phyloP scores from a whole-genome alignment of 176 grass and related monocot genomes.

The Poa annua region DNA sequence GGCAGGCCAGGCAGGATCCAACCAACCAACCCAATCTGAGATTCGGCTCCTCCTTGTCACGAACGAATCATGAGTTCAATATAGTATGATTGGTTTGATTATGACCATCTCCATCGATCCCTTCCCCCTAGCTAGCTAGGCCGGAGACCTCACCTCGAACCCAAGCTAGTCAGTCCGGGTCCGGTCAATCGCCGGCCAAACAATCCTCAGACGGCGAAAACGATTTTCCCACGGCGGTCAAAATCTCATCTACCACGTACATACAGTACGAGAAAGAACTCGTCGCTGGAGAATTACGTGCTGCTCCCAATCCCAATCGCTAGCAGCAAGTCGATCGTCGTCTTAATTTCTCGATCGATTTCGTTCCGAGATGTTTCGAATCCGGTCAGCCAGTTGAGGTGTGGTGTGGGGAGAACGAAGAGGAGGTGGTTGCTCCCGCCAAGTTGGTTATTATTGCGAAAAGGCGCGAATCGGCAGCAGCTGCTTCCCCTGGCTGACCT shows the following conservation, averaged over 20 bases:
- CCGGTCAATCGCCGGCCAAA: constrained; percentile 44
- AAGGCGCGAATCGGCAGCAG: constrained; percentile 30
- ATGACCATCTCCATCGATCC: neutral
- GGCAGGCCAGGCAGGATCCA: constrained; percentile 27
- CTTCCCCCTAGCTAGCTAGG: too few species aligned
- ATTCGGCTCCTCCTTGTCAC: constrained; percentile 30
- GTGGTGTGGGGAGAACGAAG: neutral
- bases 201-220: neutral
- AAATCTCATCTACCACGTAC: neutral
- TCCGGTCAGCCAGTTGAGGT: neutral
- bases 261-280: neutral
- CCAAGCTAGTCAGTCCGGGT: neutral
- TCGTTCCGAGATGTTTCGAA: neutral
- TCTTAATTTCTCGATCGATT: neutral
- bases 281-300: neutral
- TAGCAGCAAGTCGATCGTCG: neutral
- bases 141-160: too few species aligned
- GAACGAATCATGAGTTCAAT: constrained; percentile 14
- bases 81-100: constrained; percentile 1
- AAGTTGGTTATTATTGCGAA: constrained; percentile 32
- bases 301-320: neutral
- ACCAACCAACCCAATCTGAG: constrained; percentile 18
- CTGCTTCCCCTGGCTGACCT: constrained; percentile 16
- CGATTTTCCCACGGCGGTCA: neutral
- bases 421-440: constrained; percentile 5